Conservation (phyloP, 805 yeast species). For the Saturnispora serradocipensis region DNA sequence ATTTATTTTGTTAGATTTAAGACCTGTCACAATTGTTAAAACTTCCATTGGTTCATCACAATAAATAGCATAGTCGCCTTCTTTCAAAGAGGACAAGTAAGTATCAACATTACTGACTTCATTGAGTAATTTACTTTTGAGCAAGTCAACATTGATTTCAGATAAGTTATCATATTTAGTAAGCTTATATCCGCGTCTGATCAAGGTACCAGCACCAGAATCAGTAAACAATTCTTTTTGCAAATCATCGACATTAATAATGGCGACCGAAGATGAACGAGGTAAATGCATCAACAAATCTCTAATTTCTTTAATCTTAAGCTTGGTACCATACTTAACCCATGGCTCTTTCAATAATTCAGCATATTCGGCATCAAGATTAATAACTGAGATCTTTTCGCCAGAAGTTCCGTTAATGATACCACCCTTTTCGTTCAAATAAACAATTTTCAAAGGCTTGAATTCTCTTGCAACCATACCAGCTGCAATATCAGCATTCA, state of each 20-base stretch:
- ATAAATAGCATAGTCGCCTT: conserved; percentile 56
- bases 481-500: conserved; percentile 98
- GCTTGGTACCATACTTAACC: conserved; percentile 98
- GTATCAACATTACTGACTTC: conserved; percentile 75
- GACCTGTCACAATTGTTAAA: conserved; percentile 66
- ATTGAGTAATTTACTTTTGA: conserved; percentile 67
- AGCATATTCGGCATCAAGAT: conserved; percentile 93
- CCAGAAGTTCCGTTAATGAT: conserved; percentile 87
- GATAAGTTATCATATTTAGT: conserved; percentile 68
- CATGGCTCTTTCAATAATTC: conserved; percentile 84
- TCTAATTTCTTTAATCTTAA: conserved; percentile 92
- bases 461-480: conserved; percentile 95
- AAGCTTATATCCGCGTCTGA: conserved; percentile 93
- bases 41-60: conserved; percentile 97
- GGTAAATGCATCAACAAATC: conserved; percentile 91
- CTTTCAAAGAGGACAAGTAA: conserved; percentile 57
- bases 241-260: conserved; percentile 87
- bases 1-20: conserved; percentile 41
- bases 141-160: conserved; percentile 43
- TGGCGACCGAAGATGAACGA: conserved; percentile 95
- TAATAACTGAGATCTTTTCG: conserved; percentile 81
- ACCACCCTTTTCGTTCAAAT: conserved; percentile 96
- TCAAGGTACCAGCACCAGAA: conserved; percentile 97
- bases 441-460: conserved; percentile 94
- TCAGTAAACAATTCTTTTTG: conserved; percentile 97